Conservation (phyloP, 2,329 filamentous ascomycete genomes). For the Nannizziopsis barbatae region DNA sequence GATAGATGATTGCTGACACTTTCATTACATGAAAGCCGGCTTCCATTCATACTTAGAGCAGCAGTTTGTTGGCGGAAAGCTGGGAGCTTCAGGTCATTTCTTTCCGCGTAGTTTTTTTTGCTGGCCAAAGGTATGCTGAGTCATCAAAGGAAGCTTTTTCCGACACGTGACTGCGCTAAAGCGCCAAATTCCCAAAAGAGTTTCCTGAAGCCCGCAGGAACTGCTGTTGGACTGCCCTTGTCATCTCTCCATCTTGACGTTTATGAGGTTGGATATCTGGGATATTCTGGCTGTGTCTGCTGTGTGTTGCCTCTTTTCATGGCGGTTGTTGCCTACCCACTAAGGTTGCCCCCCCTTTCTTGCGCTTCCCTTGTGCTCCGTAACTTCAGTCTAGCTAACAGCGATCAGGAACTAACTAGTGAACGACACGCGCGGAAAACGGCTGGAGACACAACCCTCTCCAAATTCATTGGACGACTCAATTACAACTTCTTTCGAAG, state of each 20-base stretch:
- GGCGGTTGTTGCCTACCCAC: not conserved
- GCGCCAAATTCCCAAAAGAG: constrained; percentile 7
- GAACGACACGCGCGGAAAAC: constrained; percentile 8
- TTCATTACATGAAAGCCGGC: not conserved
- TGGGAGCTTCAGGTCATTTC: not conserved
- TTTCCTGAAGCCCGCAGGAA: not conserved
- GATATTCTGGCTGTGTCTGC: constrained; percentile 1
- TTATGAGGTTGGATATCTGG: not conserved
- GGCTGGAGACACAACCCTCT: not conserved
- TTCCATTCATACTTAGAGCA: not conserved
- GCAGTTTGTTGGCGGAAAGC: not conserved
- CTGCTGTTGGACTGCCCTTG: not conserved
- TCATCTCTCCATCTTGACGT: constrained; percentile 2
- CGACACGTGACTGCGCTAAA: constrained; percentile 4
- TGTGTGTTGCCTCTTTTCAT: not conserved
- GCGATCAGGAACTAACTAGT: constrained; percentile 10
- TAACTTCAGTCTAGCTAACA: constrained; percentile 9
- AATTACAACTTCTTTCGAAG: no score
- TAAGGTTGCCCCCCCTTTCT: constrained; percentile 1
- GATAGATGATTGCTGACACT: not conserved
- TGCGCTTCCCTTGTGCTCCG: constrained; percentile 1
- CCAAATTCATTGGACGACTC: no score
- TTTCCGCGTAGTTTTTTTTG: not conserved
- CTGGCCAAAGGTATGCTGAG: not conserved
- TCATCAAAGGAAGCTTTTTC: not conserved